These are phyloP conservation scores for Hanseniaspora occidentalis DNA, from an alignment of 805 yeast genomes.

Conservation along the genomic window DNA sequence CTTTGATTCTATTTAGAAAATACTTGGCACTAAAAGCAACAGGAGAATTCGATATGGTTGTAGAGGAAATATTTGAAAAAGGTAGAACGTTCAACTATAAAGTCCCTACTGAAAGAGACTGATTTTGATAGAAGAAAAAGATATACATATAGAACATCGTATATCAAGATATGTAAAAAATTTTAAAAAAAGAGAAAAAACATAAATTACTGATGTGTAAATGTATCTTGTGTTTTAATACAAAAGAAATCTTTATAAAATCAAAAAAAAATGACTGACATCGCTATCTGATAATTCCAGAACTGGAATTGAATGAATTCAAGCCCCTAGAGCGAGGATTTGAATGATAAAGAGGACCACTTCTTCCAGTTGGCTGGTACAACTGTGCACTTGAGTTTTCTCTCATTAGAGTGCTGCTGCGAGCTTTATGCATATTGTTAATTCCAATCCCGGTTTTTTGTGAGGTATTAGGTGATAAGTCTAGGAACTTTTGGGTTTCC, in stretches of 20 bases:
- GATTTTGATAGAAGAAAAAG: no score
- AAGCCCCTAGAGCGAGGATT: background rate
- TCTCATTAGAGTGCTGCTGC: conserved; percentile 4
- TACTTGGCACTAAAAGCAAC: conserved; percentile 47
- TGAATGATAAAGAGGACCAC: background rate
- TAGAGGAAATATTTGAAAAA: conserved; percentile 58
- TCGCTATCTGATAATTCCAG: background rate
- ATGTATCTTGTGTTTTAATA: no score
- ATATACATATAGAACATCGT: no score
- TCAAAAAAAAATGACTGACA: no score
- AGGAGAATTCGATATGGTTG: conserved; percentile 48
- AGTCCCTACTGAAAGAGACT: conserved; percentile 9
- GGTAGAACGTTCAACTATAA: conserved; percentile 32
- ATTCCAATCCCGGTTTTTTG: background rate
- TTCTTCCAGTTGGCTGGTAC: background rate
- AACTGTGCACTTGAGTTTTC: background rate
- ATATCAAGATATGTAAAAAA: no score
- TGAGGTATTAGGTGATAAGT: conserved; percentile 1
- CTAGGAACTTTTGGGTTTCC: conserved; percentile 4
- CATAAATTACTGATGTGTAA: no score
- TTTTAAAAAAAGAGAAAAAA: no score
- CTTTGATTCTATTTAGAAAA: conserved; percentile 61
- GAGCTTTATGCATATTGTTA: conserved; percentile 1
- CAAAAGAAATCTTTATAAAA: no score
- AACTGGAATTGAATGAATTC: background rate